Conservation (phyloP, 2,329 filamentous ascomycete species). For the Alternaria dauci region DNA sequence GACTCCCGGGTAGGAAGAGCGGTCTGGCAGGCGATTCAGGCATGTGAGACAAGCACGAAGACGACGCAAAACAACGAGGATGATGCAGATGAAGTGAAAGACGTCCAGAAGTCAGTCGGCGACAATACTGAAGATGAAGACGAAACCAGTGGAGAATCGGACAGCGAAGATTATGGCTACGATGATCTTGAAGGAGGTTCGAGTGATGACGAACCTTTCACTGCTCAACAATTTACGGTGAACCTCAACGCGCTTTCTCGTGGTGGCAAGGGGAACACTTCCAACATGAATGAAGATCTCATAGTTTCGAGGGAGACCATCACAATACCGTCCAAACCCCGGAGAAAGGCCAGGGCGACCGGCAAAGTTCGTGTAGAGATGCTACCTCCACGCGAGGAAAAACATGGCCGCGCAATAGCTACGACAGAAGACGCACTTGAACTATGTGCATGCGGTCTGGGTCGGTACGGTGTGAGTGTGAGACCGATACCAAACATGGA, state of each 20-base stretch:
- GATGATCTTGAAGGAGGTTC: background rate
- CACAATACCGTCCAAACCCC: too few relatives aligned
- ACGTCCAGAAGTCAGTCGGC: too few relatives aligned
- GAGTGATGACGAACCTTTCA: too few relatives aligned
- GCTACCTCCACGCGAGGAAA: background rate
- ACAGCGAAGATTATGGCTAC: background rate
- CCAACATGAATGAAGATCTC: too few relatives aligned
- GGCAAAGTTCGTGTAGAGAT: background rate
- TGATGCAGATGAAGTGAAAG: too few relatives aligned
- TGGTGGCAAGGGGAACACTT: too few relatives aligned
- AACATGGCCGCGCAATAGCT: background rate
- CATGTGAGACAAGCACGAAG: background rate
- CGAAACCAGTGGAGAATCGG: too few relatives aligned
- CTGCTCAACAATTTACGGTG: too few relatives aligned
- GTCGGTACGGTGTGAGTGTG: background rate
- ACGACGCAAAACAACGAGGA: background rate
- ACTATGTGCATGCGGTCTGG: background rate
- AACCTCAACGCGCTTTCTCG: too few relatives aligned
- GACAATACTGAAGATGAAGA: too few relatives aligned
- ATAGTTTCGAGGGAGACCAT: too few relatives aligned
- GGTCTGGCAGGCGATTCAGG: background rate
- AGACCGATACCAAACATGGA: constrained; percentile 4
- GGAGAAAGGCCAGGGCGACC: too few relatives aligned
- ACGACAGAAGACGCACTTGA: background rate
- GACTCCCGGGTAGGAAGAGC: background rate